Evolutionary conservation across 495 filamentous ascomycete species (phyloP), one percentile per base, ranked within the genome.

Genomic region (Geoglossum glabrum): DNA sequence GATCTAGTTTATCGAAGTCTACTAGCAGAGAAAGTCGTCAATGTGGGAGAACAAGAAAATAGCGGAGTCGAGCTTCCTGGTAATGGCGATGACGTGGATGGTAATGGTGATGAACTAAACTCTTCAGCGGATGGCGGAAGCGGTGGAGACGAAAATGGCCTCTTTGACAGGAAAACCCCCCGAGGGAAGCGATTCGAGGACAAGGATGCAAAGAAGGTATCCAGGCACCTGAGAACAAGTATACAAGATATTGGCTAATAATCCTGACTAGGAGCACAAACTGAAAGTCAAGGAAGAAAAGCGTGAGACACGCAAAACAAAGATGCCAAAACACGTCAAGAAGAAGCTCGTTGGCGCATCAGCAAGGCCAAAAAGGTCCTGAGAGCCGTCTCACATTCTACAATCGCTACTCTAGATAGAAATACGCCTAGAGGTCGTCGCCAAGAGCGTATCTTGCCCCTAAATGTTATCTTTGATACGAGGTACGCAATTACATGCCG

Each of bases 291-390:
- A 97, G 70, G 93, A 95, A 65, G 90, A 86, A 62, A 95, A 95
- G 72, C 80, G 86, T 46, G 90, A 94, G 66, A 81, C 87, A 69
- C 72, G 92, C 58, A 88, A 90, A 66, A 83, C 84, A 17, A 98
- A 98, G 72, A 94, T 98, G 70, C 90, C 92, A 0, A 98, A 98
- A 70, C 78, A 94, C 63, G 50, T 89, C 31, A 98, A 98, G 76
- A 95, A 94, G 72, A 80, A 79, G 66, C 60, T 90, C 55, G 73
- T 92, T 23, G 72, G 61, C 55, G 63, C 62, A 36, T 66, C 76
- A 17, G 60, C 74, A 15, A 63, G 67, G 54, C 74, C 72, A 65
- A 74, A 72, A 68, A 74, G 76, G 31, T 60, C 23, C 15, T 52
- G 11, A 52, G 49, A 19, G 28, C 26, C 5, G 4, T 27, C 8